Evolutionary conservation across 345 rosid genomes (phyloP), one percentile per base, ranked within the genome.

Genomic region (Rhizophora mangle): DNA sequence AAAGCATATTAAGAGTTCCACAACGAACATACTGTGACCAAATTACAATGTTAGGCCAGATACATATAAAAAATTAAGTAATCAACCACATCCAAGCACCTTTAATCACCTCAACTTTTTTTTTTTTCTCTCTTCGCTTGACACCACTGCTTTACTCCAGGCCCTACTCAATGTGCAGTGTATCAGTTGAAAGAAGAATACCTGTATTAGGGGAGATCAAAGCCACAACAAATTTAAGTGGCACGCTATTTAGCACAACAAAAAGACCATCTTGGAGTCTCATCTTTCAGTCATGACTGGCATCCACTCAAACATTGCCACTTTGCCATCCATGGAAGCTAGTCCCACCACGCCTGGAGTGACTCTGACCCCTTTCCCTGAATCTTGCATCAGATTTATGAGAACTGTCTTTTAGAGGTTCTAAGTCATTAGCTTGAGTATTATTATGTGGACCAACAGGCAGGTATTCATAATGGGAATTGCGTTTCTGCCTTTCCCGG

Each of bases 401-500:
- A 64, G 74, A 80, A 65, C 74, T 80, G 55, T 86, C 96, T 79
- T 81, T 85, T 34, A 57, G 18, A 67, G 85, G 85, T 73, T 87
- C 96, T 39, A 68, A 57, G 56, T 67, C 72, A 61, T 74, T 73
- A 49, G 80, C 70, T 79, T 72, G 84, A 31, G 72, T 80, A 36
- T 20, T 73, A 53, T 65, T 69, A 5, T 68, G 74, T 11, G 68
- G 55, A 54, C 72, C 77, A 76, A 90, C 89, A 46, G 94, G 98
- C 78, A 88, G 96, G 80, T 88, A 95, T 71, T 90, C 94, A 11
- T 76, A 92, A 71, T 88, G 90, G 19, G 82, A n/a, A 70, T 72
- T 81, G n/a, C 73, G 89, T 75, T 84, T 85, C 70, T 75, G 88
- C 79, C 91, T 80, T 60, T 87, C 97, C 76, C 91, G 73, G 75